Evolutionary conservation across 371 early-diverging fungal species (phyloP).

Genomic region (Mucor plumbeus): DNA sequence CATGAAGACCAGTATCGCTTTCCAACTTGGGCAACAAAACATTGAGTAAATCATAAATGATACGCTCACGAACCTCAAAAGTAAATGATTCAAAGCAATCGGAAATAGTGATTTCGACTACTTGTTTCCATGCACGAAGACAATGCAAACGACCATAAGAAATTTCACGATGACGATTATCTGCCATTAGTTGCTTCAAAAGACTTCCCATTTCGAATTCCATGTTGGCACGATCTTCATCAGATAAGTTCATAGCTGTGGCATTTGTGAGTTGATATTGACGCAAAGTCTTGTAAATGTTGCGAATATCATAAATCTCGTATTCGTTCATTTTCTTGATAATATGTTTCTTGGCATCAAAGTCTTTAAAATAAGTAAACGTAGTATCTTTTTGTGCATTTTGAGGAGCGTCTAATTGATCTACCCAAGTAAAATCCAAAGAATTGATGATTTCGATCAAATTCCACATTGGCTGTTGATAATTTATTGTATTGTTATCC

Average conservation of each 20-base stretch:
- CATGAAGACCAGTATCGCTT: slow-evolving; percentile 5
- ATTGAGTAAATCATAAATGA: slow-evolving; percentile 62
- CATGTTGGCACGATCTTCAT: slow-evolving; percentile 45
- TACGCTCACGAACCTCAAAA: slow-evolving; percentile 62
- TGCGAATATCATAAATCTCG: slow-evolving; percentile 66
- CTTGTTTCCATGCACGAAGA: slow-evolving; percentile 81
- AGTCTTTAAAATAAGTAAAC: slow-evolving; percentile 13
- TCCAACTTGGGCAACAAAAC: slow-evolving; percentile 56
- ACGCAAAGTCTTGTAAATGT: slow-evolving; percentile 42
- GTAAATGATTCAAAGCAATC: slow-evolving; percentile 68
- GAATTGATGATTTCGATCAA: slow-evolving; percentile 56
- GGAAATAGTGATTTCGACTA: slow-evolving; percentile 77
- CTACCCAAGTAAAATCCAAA: slow-evolving; percentile 55
- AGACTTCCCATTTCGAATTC: slow-evolving; percentile 59
- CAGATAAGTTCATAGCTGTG: slow-evolving; percentile 37
- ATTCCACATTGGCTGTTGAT: slow-evolving; percentile 55
- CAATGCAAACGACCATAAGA: slow-evolving; percentile 65
- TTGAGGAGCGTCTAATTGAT: slow-evolving; percentile 27
- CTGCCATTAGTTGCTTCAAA: slow-evolving; percentile 57
- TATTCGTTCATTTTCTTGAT: slow-evolving; percentile 38
- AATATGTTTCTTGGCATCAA: slow-evolving; percentile 23
- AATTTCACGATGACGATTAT: slow-evolving; percentile 72
- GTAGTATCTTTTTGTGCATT: neutral
- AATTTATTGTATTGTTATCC: neutral
- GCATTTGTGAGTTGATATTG: slow-evolving; percentile 20